A percentile compares a stretch with the other conserved stretches of the same genome.
Evolutionary conservation across 176 grass and related monocot species (phyloP).

Genomic region (Tuctoria greenei): DNA sequence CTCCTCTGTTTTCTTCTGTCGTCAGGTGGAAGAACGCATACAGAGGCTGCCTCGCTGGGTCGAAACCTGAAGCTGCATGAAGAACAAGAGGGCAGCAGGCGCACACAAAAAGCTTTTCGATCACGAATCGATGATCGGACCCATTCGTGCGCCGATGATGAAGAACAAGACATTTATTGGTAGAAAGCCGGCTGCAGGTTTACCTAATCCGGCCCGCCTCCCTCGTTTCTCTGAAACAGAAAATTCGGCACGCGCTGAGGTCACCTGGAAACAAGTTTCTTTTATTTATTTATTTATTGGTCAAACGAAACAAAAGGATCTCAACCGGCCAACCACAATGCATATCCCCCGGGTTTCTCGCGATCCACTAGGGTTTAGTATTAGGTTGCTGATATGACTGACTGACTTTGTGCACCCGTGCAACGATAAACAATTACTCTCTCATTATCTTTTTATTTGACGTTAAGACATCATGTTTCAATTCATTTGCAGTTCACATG

Average conservation of each 20-base stretch:
- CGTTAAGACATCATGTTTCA: too few species aligned
- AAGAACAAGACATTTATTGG: constrained; percentile 32
- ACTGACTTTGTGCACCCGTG: background rate
- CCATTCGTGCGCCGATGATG: constrained; percentile 5
- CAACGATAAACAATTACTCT: background rate
- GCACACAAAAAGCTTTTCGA: too few species aligned
- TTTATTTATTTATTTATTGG: background rate
- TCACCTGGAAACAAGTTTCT: background rate
- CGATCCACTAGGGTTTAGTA: background rate
- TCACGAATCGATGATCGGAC: constrained; percentile 10
- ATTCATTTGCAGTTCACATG: too few species aligned
- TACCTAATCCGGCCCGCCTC: constrained; percentile 23
- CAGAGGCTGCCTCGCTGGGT: background rate
- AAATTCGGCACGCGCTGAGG: background rate
- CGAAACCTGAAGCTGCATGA: constrained; percentile 19
- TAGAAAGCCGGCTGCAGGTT: constrained; percentile 24
- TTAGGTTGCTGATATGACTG: background rate
- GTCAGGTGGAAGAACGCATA: background rate
- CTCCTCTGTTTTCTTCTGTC: background rate
- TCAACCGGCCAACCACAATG: background rate
- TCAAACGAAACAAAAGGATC: background rate
- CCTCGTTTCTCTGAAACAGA: background rate
- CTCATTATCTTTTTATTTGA: too few species aligned
- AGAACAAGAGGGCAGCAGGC: background rate
- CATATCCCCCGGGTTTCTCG: background rate